phyloP scores from a whole-genome alignment of 345 rosid species.

The Eucalyptus lansdowneana region DNA sequence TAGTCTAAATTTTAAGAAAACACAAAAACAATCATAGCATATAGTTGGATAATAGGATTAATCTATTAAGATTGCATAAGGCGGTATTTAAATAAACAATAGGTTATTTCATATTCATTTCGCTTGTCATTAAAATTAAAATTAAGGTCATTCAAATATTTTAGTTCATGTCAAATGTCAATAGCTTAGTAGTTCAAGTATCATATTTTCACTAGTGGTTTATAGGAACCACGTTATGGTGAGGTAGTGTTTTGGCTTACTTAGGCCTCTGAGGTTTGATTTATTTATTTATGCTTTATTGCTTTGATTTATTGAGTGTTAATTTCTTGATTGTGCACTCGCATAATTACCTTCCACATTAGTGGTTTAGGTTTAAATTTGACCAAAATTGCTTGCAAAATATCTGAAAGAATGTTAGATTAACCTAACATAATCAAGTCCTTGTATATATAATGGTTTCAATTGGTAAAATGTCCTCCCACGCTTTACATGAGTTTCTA shows the following conservation, averaged over 20 bases:
- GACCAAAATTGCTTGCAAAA: too few relatives aligned
- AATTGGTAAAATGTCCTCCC: neutral
- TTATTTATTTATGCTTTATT: too few relatives aligned
- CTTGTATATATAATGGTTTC: too few relatives aligned
- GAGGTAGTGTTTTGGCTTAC: too few relatives aligned
- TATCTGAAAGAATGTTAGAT: too few relatives aligned
- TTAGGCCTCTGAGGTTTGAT: too few relatives aligned
- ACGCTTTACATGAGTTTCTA: neutral
- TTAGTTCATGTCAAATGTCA: neutral
- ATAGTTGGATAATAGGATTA: too few relatives aligned
- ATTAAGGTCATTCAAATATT: neutral
- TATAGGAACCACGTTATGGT: too few relatives aligned
- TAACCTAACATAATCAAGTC: neutral
- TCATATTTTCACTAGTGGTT: too few relatives aligned
- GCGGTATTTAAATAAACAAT: neutral
- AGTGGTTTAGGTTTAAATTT: too few relatives aligned
- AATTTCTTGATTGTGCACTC: neutral
- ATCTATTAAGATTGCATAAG: neutral
- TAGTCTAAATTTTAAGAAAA: neutral
- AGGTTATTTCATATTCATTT: neutral
- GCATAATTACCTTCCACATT: too few relatives aligned
- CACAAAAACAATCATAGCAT: neutral
- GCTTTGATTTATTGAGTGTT: too few relatives aligned
- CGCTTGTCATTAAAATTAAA: neutral
- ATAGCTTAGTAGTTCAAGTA: neutral